phyloP scores from a whole-genome alignment of 1,284 basidiomycete genomes.

The Ustilago tritici region DNA sequence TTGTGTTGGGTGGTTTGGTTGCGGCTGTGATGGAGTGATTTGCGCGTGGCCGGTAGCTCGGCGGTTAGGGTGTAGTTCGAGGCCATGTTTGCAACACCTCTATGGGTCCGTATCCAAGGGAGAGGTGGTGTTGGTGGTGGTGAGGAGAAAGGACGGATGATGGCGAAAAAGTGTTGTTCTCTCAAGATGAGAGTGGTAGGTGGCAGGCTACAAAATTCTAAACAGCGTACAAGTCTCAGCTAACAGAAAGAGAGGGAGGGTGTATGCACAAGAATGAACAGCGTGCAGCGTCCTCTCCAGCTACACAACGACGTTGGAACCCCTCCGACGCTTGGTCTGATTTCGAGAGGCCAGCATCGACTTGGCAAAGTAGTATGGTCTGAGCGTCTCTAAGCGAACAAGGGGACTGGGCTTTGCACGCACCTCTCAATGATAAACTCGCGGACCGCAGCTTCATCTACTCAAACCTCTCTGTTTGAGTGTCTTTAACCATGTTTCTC shows the following conservation, averaged over 20 bases:
- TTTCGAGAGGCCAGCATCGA: not conserved
- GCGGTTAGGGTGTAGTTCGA: conserved; percentile 44
- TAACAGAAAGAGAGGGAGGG: not conserved
- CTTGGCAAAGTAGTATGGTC: not conserved
- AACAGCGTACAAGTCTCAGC: not conserved
- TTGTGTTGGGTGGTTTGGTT: not conserved
- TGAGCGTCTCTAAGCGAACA: not conserved
- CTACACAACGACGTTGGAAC: not conserved
- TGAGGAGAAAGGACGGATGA: conserved; percentile 3
- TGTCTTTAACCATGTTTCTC: not conserved
- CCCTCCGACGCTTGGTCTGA: not conserved
- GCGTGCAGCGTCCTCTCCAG: not conserved
- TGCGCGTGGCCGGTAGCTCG: conserved; percentile 47
- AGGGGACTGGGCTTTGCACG: not conserved
- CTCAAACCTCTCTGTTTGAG: not conserved
- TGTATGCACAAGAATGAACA: not conserved
- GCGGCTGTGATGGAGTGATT: conserved; percentile 25
- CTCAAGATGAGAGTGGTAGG: not conserved
- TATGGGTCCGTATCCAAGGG: not conserved
- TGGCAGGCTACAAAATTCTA: not conserved
- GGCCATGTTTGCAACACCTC: conserved; percentile 28
- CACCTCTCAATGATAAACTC: not conserved
- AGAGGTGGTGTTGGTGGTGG: not conserved
- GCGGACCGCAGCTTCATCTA: not conserved
- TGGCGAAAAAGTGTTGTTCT: not conserved